Base-by-base conservation (phyloP, 2,329 filamentous ascomycete genomes). In the Cladosporium velox region DNA sequence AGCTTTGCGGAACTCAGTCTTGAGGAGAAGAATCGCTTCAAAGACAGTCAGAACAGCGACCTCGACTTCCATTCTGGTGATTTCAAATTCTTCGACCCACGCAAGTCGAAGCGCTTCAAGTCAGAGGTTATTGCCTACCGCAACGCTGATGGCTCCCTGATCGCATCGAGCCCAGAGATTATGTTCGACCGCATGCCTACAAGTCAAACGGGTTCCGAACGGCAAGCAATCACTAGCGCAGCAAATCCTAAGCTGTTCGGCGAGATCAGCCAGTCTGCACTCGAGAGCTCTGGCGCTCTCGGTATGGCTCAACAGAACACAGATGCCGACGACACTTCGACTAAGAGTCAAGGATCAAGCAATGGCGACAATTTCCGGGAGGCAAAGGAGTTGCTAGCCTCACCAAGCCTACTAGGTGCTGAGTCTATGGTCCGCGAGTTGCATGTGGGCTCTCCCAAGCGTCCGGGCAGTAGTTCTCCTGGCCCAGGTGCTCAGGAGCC, bases 251-350 rank as follows among this genome's bases (percentile, higher is more conserved):
- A 84, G 59, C 78, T 89, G 6, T 89, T 89, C 72, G 87, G 87
- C 14, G 87, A 89, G 73, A 86, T 89, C 68, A 83, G 83, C 12
- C 77, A 81, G 32, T 86, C 86, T 24, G 83, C 83, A 12, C 72
- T 88, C 15, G 77, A 80, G 59, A 86, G 82, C 72, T 86, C 86
- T 18, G 82, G 64, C 21, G 64, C 58, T 5, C 34, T 66, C 4
- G 54, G 62, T 26, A 81, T 14, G n/a, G 26, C 26, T 10, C 24
- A 41, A n/a, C 52, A 28, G 14, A 14, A 49, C 30, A 75, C 81
- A 24, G 34, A 59, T 12, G 61, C 26, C 38, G 41, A 49, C 18
- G n/a, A 35, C n/a, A 38, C 21, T 28, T 52, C 26, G 44, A 49
- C 44, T 54, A 41, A 60, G 18, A 65, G 64, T 47, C 55, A 32